These are phyloP conservation scores for Domatiomyces catenatus DNA, from an alignment of 2,329 filamentous ascomycete species.

Conservation along the genomic window DNA sequence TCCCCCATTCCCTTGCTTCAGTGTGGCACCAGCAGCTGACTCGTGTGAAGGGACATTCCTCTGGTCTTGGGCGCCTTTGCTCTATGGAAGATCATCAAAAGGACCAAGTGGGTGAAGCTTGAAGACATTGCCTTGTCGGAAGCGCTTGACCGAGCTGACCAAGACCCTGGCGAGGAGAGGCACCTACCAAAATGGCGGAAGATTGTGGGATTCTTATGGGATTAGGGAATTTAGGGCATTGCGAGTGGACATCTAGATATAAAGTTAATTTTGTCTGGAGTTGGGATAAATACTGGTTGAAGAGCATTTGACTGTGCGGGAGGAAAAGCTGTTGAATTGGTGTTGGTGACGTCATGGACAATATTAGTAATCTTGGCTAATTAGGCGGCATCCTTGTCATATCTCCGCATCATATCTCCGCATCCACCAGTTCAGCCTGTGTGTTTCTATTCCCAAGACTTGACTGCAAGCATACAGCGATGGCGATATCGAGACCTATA, in stretches of 20 bases:
- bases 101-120: slow-evolving; percentile 40
- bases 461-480: slow-evolving; percentile 12
- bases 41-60: slow-evolving; percentile 39
- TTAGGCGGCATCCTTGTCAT: no score
- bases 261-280: background rate
- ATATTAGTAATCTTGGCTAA: no score
- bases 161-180: slow-evolving; percentile 22
- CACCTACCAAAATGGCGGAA: slow-evolving; percentile 9
- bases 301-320: no score
- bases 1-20: background rate
- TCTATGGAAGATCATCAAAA: slow-evolving; percentile 52
- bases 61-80: slow-evolving; percentile 42
- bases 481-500: slow-evolving; percentile 29
- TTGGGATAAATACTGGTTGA: background rate
- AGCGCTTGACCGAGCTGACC: slow-evolving; percentile 33
- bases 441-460: background rate
- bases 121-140: slow-evolving; percentile 37
- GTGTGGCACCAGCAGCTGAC: slow-evolving; percentile 2
- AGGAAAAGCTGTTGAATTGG: no score
- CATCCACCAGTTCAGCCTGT: background rate
- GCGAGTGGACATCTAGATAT: no score
- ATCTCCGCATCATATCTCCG: no score
- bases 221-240: slow-evolving; percentile 3
- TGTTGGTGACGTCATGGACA: no score
- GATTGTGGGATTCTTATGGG: slow-evolving; percentile 13